A percentile compares a stretch with the other conserved stretches of the same genome.
Evolutionary conservation across 371 early-diverging fungal species (phyloP).

Genomic region (Mucor velutinosus): DNA sequence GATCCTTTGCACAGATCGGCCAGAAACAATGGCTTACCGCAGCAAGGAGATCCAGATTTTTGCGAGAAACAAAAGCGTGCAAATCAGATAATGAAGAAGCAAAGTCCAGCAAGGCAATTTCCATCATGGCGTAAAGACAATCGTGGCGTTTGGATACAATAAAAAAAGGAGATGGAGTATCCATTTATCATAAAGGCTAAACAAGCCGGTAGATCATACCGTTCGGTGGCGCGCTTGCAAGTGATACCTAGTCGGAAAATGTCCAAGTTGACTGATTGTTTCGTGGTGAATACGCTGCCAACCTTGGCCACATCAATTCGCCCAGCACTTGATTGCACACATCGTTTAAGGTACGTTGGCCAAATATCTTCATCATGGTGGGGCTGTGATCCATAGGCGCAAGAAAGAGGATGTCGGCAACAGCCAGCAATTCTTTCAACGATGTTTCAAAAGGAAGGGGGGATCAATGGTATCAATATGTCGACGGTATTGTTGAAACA

Average conservation of each 20-base stretch:
- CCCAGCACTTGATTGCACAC: slow-evolving; percentile 27
- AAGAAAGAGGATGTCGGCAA: slow-evolving; percentile 23
- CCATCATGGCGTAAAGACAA: no score
- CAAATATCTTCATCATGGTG: slow-evolving; percentile 20
- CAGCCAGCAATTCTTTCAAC: slow-evolving; percentile 21
- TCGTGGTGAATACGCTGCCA: no score
- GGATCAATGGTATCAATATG: slow-evolving; percentile 11
- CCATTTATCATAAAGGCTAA: no score
- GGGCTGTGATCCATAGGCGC: slow-evolving; percentile 21
- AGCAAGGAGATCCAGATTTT: slow-evolving; percentile 24
- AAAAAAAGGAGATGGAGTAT: no score
- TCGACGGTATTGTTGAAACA: slow-evolving; percentile 23
- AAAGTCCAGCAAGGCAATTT: no score
- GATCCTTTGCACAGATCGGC: neutral
- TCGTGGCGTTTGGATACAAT: no score
- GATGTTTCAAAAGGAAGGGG: slow-evolving; percentile 25
- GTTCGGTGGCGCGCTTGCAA: no score
- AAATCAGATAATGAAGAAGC: no score
- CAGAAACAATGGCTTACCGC: slow-evolving; percentile 23
- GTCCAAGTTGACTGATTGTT: no score
- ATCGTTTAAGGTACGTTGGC: slow-evolving; percentile 20
- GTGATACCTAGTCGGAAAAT: no score
- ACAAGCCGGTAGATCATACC: no score
- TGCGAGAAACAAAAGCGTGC: no score
- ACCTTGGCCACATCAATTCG: slow-evolving; percentile 24